Base-by-base conservation (phyloP, 108 stramenopile genomes). In the Conticribra weissflogii region DNA sequence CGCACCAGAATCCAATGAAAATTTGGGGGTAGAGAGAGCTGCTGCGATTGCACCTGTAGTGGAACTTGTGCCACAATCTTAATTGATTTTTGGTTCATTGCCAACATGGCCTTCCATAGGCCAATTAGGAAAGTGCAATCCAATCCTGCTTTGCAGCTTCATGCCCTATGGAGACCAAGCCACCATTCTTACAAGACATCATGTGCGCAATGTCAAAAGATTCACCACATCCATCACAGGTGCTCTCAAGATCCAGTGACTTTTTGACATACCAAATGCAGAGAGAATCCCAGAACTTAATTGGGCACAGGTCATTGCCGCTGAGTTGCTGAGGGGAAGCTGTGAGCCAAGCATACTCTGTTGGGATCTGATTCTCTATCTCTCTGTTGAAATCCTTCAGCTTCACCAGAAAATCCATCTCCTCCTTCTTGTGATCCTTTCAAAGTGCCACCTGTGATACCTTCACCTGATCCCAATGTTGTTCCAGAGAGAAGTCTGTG, bases 181-280 rank as follows among this genome's bases (percentile, higher is more conserved):
- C 71, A 12, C 71, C 71, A 19, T 50, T 48, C 19, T 46, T 25
- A 51, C 71, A 72, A 23, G 71, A 52, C 52, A 51, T 27, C 14
- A 32, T 25, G 19, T 72, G 60, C 30, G 63, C 47, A 8, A 66
- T 45, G 2, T 67, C 46, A 24, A 76, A 69, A 16, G 54, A 16
- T n/a, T 31, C 5, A 5, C 68, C 54, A 41, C 72, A 73, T 32
- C 72, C 72, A 61, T 73, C 54, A 51, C 72, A 73, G 7, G 3
- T 7, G 3, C 3, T 2, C 15, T 28, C 33, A 4, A 59, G 9
- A n/a, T 21, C 58, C 30, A 34, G 58, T 2, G 25, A 17, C 16
- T 19, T 25, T 30, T 69, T 1, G 1, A 67, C 75, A 18, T 47
- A 54, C 17, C 68, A 59, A 19, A 76, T 48, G 49, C 59, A 44